Percentiles rank a stretch among this genome's conserved stretches.
These are phyloP conservation scores for Ganoderma lingzhi DNA, from an alignment of 1,284 basidiomycete genomes.

Conservation along the genomic window DNA sequence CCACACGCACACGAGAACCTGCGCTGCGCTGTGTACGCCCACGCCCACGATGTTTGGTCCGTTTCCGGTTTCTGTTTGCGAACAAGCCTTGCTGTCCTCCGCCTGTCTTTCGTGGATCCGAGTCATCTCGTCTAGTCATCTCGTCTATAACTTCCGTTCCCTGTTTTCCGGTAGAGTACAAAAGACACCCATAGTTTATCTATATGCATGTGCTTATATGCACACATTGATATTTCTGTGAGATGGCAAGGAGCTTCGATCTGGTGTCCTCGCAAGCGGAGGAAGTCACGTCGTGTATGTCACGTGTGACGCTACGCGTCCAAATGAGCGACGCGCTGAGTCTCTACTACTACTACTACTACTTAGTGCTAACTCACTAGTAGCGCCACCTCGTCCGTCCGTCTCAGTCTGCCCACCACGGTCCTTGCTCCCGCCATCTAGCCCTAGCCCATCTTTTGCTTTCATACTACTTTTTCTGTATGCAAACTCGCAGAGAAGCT, in stretches of 20 bases:
- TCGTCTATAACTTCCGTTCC: conserved; percentile 2
- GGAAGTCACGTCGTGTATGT: conserved; percentile 21
- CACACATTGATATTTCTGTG: conserved; percentile 15
- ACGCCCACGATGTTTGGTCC: conserved; percentile 7
- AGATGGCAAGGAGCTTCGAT: neutral
- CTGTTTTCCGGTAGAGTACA: conserved; percentile 27
- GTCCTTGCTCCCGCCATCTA: neutral
- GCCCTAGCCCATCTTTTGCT: neutral
- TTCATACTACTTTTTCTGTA: too few species aligned
- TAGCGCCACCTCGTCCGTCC: neutral
- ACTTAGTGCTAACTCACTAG: too few species aligned
- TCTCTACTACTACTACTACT: neutral
- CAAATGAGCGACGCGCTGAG: conserved; percentile 2
- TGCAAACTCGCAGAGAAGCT: conserved; percentile 4
- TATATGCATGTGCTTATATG: conserved; percentile 31
- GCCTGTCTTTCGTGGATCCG: conserved; percentile 14
- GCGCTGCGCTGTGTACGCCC: conserved; percentile 2
- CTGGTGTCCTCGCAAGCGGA: too few species aligned
- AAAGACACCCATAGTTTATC: conserved; percentile 30
- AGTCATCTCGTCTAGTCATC: conserved; percentile 21
- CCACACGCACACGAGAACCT: neutral
- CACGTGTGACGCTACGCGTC: conserved; percentile 31
- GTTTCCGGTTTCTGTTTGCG: conserved; percentile 6
- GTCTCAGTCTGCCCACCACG: neutral
- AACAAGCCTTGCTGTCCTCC: conserved; percentile 12